These are phyloP conservation scores for Phytomonas sp. DNA, from an alignment of 208 protist species.

Conservation along the genomic window DNA sequence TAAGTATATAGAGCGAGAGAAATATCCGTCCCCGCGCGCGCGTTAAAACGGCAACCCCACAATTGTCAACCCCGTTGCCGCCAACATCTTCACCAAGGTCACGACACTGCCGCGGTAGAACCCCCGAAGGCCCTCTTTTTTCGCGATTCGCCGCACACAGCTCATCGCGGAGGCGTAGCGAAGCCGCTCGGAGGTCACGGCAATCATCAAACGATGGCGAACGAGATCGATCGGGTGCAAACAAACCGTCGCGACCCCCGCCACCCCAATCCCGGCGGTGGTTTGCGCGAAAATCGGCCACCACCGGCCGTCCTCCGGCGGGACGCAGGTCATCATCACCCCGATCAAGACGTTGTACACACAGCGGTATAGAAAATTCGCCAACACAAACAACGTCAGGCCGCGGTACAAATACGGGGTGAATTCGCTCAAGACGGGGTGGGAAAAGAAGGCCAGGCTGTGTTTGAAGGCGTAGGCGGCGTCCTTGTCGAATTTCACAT, in stretches of 20 bases:
- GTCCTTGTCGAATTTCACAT: constrained; percentile 46
- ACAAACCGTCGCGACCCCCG: constrained; percentile 49
- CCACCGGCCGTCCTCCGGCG: constrained; percentile 34
- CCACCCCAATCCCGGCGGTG: constrained; percentile 30
- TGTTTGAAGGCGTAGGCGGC: constrained; percentile 56
- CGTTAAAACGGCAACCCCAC: too few species aligned
- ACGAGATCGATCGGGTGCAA: constrained; percentile 73
- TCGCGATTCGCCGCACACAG: constrained; percentile 45
- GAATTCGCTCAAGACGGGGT: constrained; percentile 51
- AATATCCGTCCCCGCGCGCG: too few species aligned
- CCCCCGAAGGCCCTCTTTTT: constrained; percentile 48
- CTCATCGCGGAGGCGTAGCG: constrained; percentile 47
- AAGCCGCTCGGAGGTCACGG: constrained; percentile 48
- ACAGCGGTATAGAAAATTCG: constrained; percentile 47
- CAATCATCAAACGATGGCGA: constrained; percentile 75
- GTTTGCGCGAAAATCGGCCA: constrained; percentile 37
- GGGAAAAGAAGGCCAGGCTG: constrained; percentile 67
- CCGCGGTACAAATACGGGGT: constrained; percentile 69
- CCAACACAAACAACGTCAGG: constrained; percentile 53
- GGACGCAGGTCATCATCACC: constrained; percentile 32
- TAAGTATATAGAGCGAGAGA: background rate
- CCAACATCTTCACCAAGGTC: constrained; percentile 40
- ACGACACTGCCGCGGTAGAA: constrained; percentile 68
- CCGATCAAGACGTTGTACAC: constrained; percentile 33
- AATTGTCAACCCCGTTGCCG: constrained; percentile 34